Evolutionary conservation across 2,329 filamentous ascomycete species (phyloP), one percentile per base, ranked within the genome.

Genomic region (Furcasterigmium furcatum): DNA sequence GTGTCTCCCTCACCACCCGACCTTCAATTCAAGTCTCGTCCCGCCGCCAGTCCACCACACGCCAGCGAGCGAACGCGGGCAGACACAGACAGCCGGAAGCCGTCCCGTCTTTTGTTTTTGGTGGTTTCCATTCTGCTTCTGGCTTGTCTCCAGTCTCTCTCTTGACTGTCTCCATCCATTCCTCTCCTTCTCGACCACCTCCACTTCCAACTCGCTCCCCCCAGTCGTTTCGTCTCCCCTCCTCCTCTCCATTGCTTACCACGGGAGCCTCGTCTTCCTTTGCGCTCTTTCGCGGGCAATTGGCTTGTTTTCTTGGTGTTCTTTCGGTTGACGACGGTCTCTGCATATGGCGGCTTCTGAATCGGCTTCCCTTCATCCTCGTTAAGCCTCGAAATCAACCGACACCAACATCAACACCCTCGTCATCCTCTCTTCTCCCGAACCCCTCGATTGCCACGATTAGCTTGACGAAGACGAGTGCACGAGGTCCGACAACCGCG

Each of bases 161-260:
- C 24, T 24, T n/a, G n/a, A n/a, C n/a, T n/a, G n/a, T n/a, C n/a
- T n/a, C n/a, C n/a, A n/a, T 21, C 34, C 14, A 38, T 9, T 4
- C 32, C 36, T 38, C 35, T 18, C n/a, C 38, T 16, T 24, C 32
- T 29, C 46, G 19, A 41, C 38, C 45, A 41, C 40, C 45, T 38
- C 43, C 43, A 43, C 39, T 30, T 14, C 21, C 38, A 18, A 24
- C 41, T 38, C 20, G 42, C 27, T 32, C 34, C 38, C 25, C 29
- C 27, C 29, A 35, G 19, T 41, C 39, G 20, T 18, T n/a, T 42
- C 29, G 13, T 24, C 29, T 19, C 19, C 29, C 29, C 27, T 34
- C 25, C 5, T 41, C 39, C 16, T n/a, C 22, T 19, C 38, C n/a
- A n/a, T n/a, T 5, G 13, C n/a, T 18, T 19, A 16, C 18, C n/a